Evolutionary conservation across 1,139 yeast species (phyloP).

Genomic region (Suhomyces terraborum): DNA sequence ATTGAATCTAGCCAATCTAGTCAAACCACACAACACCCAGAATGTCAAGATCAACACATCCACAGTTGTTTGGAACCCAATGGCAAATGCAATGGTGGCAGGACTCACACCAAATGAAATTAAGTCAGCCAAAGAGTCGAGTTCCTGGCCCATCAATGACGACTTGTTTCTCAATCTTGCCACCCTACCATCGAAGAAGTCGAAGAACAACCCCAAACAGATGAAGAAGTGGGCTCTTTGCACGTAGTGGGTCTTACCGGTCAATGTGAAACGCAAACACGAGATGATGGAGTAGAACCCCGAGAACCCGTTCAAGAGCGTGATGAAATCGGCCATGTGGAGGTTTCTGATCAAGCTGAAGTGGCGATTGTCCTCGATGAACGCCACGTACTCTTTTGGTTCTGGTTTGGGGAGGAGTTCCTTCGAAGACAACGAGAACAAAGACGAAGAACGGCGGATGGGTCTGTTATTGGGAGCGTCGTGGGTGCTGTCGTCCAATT

Average conservation of each 20-base stretch:
- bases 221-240: slow-evolving; percentile 90
- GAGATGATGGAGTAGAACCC: slow-evolving; percentile 91
- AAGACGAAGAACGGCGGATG: slow-evolving; percentile 47
- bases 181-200: slow-evolving; percentile 94
- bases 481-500: slow-evolving; percentile 26
- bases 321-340: slow-evolving; percentile 94
- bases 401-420: slow-evolving; percentile 56
- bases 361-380: slow-evolving; percentile 78
- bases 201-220: slow-evolving; percentile 87
- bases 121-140: slow-evolving; percentile 93
- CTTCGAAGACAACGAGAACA: slow-evolving; percentile 34
- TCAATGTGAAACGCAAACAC: slow-evolving; percentile 76
- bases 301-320: slow-evolving; percentile 83
- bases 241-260: slow-evolving; percentile 67
- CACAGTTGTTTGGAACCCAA: slow-evolving; percentile 82
- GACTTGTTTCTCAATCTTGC: slow-evolving; percentile 93
- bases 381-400: slow-evolving; percentile 72
- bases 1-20: slow-evolving; percentile 92
- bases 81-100: slow-evolving; percentile 86
- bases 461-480: slow-evolving; percentile 27
- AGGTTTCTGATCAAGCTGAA: slow-evolving; percentile 74
- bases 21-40: slow-evolving; percentile 91
- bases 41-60: slow-evolving; percentile 77
- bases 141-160: slow-evolving; percentile 94
- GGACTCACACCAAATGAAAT: slow-evolving; percentile 93